Conservation (phyloP, 306 rosid species). For the Prunus mira region DNA sequence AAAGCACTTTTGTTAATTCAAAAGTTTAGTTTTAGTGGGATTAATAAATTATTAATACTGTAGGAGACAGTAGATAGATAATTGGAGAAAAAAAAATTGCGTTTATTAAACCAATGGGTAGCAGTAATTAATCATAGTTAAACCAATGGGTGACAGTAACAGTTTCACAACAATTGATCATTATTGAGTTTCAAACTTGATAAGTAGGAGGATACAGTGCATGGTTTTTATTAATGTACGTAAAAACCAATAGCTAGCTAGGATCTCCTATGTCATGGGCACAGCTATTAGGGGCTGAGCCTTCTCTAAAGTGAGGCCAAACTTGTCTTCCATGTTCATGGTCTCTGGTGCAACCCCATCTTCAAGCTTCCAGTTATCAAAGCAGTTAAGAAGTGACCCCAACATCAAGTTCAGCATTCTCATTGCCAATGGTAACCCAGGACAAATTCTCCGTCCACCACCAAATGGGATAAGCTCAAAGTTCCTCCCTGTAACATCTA, state of each 20-base stretch:
- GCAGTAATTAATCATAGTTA: too few species aligned
- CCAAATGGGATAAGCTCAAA: slow-evolving; percentile 44
- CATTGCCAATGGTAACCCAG: slow-evolving; percentile 34
- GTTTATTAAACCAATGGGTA: too few species aligned
- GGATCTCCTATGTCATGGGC: not conserved
- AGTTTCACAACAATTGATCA: too few species aligned
- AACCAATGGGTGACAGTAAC: too few species aligned
- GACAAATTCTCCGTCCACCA: slow-evolving; percentile 42
- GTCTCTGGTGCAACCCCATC: slow-evolving; percentile 20
- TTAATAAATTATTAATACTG: too few species aligned
- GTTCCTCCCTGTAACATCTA: slow-evolving; percentile 17
- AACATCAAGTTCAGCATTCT: slow-evolving; percentile 35
- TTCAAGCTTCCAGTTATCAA: slow-evolving; percentile 37
- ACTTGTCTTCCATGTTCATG: slow-evolving; percentile 26
- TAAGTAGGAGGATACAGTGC: too few species aligned
- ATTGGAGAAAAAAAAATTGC: too few species aligned
- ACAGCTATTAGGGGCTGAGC: not conserved
- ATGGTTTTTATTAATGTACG: too few species aligned
- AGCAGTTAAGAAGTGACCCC: slow-evolving; percentile 34
- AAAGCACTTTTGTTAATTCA: too few species aligned
- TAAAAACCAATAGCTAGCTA: not conserved
- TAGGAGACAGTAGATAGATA: too few species aligned
- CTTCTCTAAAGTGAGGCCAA: slow-evolving; percentile 4
- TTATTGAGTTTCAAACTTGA: too few species aligned
- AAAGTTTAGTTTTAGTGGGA: too few species aligned